Evolutionary conservation across 1,284 basidiomycete genomes (phyloP), one percentile per base, ranked within the genome.

Genomic region (Leucoagaricus sp.): DNA sequence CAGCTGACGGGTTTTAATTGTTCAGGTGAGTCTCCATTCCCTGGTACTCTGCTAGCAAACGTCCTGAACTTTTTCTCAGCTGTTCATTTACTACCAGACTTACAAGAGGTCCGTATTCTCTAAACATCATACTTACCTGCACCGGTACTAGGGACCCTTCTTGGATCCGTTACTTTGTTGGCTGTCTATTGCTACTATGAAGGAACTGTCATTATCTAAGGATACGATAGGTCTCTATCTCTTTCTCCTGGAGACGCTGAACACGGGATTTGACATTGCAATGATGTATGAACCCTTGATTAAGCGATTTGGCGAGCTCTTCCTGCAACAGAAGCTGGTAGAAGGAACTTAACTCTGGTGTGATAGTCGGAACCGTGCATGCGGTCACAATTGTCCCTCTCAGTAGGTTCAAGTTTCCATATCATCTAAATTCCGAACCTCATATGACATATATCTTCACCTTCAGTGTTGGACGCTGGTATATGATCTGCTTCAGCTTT

Each of bases 261-360:
- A 79, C 58, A 77, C 75, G 5, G 71, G 54, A 8, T 75, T 72
- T 51, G 72, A 80, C 58, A 74, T 77, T 41, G 71, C 67, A 4
- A 70, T 80, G 65, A 71, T 81, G 60, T 81, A 76, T 41, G 69
- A 81, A 58, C 77, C 79, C 7, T 68, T 81, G 15, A 73, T 80
- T 36, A 44, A 70, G 25, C 63, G 71, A 31, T 79, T 73, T 49
- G 77, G 78, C 76, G 46, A 4, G 26, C 9, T 10, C 26, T 34
- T n/a, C 17, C 21, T 17, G 17, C 23, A 45, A 26, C 19, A 6
- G 5, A n/a, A 52, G 6, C 28, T 21, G n/a, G n/a, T n/a, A n/a
- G n/a, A n/a, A n/a, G n/a, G n/a, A n/a, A n/a, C n/a, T n/a, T n/a
- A n/a, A n/a, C 17, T 45, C n/a, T 13, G 23, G 23, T 15, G 12